Base-by-base conservation (phyloP, 148 eudicot genomes). In the Arbutus unedo region DNA sequence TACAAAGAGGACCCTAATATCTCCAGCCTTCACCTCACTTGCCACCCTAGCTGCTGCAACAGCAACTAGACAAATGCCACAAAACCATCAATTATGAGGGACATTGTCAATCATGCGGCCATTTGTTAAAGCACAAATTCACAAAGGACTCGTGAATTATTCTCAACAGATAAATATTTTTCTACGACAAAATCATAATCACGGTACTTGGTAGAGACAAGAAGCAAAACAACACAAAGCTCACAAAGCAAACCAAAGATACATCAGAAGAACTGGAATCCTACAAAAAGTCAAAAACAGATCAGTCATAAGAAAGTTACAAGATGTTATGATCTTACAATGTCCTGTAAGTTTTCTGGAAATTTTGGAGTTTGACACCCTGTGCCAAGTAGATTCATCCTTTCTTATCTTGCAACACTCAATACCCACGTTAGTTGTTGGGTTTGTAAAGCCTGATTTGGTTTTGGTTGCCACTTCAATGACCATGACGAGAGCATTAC, bases 31-130 rank as follows among this genome's bases (percentile, higher is more conserved):
- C 80, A 91, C 93, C 2, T 96, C 99, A 85, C 91, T 93, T 80
- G 99, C 99, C 84, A 94, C 90, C 90, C 90, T 94, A 82, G 99
- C 99, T 90, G 90, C 86, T 14, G 91, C 93, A 87, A 94, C 93
- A 81, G 99, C 99, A 89, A 96, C 99, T 96, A 89, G 87, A 88
- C 84, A 72, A 83, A 83, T 85, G 62, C 13, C 21, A 81, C 71
- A 78, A 67, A 15, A 78, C 51, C 5, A 66, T 73, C 74, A 80
- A 72, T 45, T 67, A 68, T 11, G 18, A 43, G 41, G 44, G 3
- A n/a, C 31, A 41, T 75, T 43, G 81, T 14, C 44, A 78, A 79
- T 70, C 71, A 50, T 82, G 59, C 47, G 4, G 44, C 49, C 21
- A 70, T 14, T 23, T 51, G 67, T 70, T 70, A 1, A 48, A 23